These are phyloP conservation scores for Rosa lucieae DNA, from an alignment of 306 rosid species.

Conservation along the genomic window DNA sequence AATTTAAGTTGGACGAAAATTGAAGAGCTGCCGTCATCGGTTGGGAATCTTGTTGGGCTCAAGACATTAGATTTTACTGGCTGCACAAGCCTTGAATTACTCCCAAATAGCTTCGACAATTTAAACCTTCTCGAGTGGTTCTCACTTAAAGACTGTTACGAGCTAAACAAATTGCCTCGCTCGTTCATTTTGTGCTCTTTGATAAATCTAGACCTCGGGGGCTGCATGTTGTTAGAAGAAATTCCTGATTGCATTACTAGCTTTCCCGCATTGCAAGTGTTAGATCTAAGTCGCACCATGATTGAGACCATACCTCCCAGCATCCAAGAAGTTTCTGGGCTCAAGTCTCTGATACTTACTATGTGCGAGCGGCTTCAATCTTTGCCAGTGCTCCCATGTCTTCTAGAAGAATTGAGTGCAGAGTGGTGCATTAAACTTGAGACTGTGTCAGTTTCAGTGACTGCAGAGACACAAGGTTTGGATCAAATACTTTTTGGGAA, in stretches of 20 bases:
- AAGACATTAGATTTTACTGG: neutral
- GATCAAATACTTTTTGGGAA: neutral
- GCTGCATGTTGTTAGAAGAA: no score
- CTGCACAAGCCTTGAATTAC: no score
- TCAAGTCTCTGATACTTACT: neutral
- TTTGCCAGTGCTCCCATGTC: neutral
- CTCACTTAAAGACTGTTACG: no score
- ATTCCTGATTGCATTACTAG: neutral
- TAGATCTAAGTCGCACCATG: neutral
- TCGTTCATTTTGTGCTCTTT: no score
- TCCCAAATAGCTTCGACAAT: no score
- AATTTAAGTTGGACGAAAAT: neutral
- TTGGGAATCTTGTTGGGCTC: neutral
- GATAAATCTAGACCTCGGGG: no score
- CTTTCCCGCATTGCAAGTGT: neutral
- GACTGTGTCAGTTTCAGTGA: neutral
- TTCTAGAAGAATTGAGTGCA: neutral
- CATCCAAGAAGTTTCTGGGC: constrained; percentile 2
- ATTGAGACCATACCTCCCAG: constrained; percentile 12
- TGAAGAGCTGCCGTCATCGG: neutral
- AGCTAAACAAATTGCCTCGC: no score
- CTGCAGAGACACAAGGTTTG: neutral
- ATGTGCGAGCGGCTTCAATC: constrained; percentile 9
- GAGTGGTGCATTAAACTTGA: neutral
- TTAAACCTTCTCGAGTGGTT: no score